Conservation (phyloP, 1,284 basidiomycete genomes). For the Boletellus deceptivus region DNA sequence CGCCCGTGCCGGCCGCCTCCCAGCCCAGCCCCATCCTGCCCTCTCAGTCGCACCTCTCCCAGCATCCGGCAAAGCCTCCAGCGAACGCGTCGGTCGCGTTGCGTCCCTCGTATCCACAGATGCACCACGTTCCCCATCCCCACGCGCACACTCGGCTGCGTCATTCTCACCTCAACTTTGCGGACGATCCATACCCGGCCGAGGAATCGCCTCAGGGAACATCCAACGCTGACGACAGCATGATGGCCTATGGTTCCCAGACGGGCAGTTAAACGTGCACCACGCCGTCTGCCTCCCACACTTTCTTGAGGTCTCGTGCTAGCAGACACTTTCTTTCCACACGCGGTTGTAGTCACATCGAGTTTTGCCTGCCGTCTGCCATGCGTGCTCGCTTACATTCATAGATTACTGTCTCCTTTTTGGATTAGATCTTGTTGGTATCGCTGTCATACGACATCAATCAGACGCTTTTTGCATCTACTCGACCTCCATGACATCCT, state of each 20-base stretch:
- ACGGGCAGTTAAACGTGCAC: conserved; percentile 31
- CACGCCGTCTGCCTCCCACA: background rate
- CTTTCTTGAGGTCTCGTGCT: background rate
- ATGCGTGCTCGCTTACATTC: conserved; percentile 9
- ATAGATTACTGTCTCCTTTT: conserved; percentile 22
- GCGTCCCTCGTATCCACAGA: conserved; percentile 47
- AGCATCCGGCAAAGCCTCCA: conserved; percentile 26
- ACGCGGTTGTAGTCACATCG: conserved; percentile 9
- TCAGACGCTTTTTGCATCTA: conserved; percentile 6
- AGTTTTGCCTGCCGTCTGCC: conserved; percentile 6
- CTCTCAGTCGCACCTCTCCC: conserved; percentile 14
- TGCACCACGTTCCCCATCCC: conserved; percentile 77
- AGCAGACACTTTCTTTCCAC: background rate
- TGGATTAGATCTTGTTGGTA: conserved; percentile 5
- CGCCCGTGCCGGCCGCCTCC: conserved; percentile 18
- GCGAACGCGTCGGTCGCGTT: conserved; percentile 43
- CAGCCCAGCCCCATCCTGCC: conserved; percentile 23
- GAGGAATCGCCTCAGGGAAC: conserved; percentile 33
- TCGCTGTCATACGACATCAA: background rate
- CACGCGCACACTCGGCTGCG: conserved; percentile 72
- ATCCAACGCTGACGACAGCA: conserved; percentile 38
- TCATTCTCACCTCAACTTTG: conserved; percentile 46
- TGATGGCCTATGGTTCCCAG: conserved; percentile 47
- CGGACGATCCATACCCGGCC: conserved; percentile 43
- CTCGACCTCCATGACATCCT: conserved; percentile 65